Percentiles rank a stretch among this genome's conserved stretches.
Evolutionary conservation across 2,329 filamentous ascomycete species (phyloP).

Genomic region (Lecanosticta acicola): DNA sequence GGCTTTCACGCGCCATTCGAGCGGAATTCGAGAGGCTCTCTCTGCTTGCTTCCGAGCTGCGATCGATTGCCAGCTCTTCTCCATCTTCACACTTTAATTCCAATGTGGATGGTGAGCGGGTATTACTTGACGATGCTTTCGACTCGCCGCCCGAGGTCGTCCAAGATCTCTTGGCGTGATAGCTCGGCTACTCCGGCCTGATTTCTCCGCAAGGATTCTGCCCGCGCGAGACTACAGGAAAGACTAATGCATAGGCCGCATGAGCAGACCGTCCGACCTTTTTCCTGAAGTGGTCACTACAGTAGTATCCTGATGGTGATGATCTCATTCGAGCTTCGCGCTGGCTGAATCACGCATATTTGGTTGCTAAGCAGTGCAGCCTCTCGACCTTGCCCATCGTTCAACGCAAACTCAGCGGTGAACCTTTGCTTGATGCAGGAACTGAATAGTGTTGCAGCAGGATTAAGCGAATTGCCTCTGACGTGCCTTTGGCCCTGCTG

Average conservation of each 20-base stretch:
- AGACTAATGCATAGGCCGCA: neutral
- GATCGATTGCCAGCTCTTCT: constrained; percentile 37
- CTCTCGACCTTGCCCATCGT: neutral
- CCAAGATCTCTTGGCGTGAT: neutral
- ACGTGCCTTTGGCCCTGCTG: too few relatives aligned
- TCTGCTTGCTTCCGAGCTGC: constrained; percentile 41
- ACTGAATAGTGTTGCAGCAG: too few relatives aligned
- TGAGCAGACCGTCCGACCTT: neutral
- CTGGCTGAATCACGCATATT: neutral
- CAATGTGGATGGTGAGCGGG: neutral
- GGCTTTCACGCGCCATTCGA: constrained; percentile 38
- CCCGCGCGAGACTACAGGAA: neutral
- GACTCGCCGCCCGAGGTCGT: neutral
- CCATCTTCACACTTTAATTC: constrained; percentile 21
- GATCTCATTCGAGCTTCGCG: neutral
- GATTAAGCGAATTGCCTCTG: neutral
- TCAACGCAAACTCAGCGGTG: neutral
- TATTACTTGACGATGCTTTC: neutral
- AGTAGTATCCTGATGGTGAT: too few relatives aligned
- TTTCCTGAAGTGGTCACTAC: too few relatives aligned
- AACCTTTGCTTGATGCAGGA: too few relatives aligned
- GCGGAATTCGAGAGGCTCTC: constrained; percentile 38
- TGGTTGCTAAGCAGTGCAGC: neutral
- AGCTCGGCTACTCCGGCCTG: neutral
- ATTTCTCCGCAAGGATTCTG: neutral